Base-by-base conservation (phyloP, 208 protist species). In the Herpetomonas samuelpessoai region DNA sequence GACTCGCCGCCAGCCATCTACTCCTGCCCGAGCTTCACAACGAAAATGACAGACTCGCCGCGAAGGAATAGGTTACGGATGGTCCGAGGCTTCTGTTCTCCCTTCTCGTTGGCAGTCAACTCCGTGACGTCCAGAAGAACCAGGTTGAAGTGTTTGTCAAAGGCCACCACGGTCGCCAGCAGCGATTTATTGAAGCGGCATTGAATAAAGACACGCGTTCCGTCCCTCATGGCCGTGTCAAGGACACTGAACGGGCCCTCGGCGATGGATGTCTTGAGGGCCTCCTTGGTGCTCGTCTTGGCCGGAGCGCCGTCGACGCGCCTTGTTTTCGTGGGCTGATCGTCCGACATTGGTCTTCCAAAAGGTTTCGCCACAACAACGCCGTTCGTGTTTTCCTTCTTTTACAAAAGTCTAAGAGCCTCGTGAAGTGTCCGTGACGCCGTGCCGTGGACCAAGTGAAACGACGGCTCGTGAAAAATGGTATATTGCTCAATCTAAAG, bases 111-210 rank as follows among this genome's bases (percentile, higher is more conserved):
- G 54, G 71, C 73, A n/a, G 74, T 79, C 39, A 95, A 62, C 53
- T 95, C 88, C 18, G 78, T 74, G 0, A 91, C 88, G 41, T 90
- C 79, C n/a, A 77, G 76, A n/a, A 99, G 83, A 18, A 99, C 96
- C 74, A 99, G 96, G 73, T 99, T 99, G 69, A 98, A 99, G 83
- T 99, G 99, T 41, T 99, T 91, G 78, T 99, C 99, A 78, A 99
- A 99, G 4, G 99, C 99, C 67, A 98, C 96, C 1, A 99, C 98
- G 26, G 92, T 85, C 6, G 83, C 98, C 24, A 99, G 72, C 6
- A 99, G 81, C 68, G 99, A 99, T 55, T 98, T 97, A 79, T 99
- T 99, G 76, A 99, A 99, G 39, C 99, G 90, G 64, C 96, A 99
- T 73, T 98, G 98, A 44, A 99, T 98, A 24, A 99, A 89, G 9